Evolutionary conservation across 352 stramenopile genomes (phyloP), one percentile per base, ranked within the genome.

Genomic region (Phytophthora capsici): DNA sequence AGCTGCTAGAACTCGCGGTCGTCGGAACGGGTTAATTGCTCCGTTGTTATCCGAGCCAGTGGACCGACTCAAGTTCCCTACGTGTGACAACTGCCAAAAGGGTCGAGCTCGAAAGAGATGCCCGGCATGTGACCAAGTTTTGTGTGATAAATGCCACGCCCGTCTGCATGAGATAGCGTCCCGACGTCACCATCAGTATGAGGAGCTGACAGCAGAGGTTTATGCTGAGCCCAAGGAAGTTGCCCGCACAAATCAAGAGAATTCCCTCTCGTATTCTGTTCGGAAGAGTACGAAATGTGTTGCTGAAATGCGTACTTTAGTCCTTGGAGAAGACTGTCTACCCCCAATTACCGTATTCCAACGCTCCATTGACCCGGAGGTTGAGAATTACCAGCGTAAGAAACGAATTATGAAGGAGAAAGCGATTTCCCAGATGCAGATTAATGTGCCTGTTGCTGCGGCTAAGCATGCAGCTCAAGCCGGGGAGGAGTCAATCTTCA

Each of bases 81-180:
- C 41, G 3, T 91, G 83, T 48, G 67, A 83, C 13, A 89, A 88
- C 41, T 91, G 83, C 50, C 68, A 81, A 4, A 17, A 38, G 8
- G 66, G 59, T 38, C 70, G 77, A 59, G 77, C 81, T 14, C 66
- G 71, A 3, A 90, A 88, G 40, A 55, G 64, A 19, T 91, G 83
- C 30, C 61, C 74, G 13, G 49, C 66, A 16, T 91, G 83, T 38
- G 79, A 89, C 4, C 81, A 89, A 47, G 58, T 84, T 2, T 47
- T 88, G 2, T 91, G 83, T 49, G 79, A 89, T 64, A 80, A 77
- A 13, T 91, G 83, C 25, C 75, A 90, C 53, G 66, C 79, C 13
- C 73, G 76, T 1, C 62, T 91, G 2, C 83, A 91, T 53, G 77
- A 88, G 32, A 19, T 90, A 4, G 73, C 73, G 3, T 67, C 82